Base-by-base conservation (phyloP, 2,329 filamentous ascomycete genomes). In the Tolypocladium paradoxum region DNA sequence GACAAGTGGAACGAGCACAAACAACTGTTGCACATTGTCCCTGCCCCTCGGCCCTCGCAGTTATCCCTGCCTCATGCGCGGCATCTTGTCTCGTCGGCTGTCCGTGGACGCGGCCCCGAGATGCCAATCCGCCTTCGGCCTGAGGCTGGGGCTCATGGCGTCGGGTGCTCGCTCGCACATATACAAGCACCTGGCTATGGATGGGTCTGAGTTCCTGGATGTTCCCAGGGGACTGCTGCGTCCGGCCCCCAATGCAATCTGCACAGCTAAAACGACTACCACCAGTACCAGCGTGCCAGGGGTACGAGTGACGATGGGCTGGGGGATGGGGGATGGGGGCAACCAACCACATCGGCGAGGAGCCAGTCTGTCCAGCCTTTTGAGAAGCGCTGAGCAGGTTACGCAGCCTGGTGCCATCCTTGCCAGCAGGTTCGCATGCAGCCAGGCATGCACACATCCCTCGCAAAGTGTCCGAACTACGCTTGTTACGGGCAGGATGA, bases 351-450 rank as follows among this genome's bases (percentile, higher is more conserved):
- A 40, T 48, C 31, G 24, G 22, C 50, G 52, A 46, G 33, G 38
- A 51, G 14, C 50, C 47, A 53, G 48, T 54, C 43, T 52, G 52
- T 55, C 55, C 46, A 57, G 48, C 47, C 49, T 48, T 49, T 37
- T 43, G 51, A 46, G 51, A 53, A 57, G 51, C 53, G 48, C 50
- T 54, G 50, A 45, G 48, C 52, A 48, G 54, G 53, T 53, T 55
- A 53, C 55, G 54, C 56, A 54, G 57, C 50, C 53, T 51, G 53
- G 49, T 52, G 54, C 40, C 51, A 56, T 55, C 56, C 57, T 52
- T 57, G 55, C 51, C 29, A 50, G 46, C 29, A 50, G 46, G 48
- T 45, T 43, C 37, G 49, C 54, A 55, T 58, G 56, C 57, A 57
- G 53, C 52, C 54, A 54, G 51, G 43, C 48, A 51, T 52, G 50